These are phyloP conservation scores for Vigna reflexopilosa DNA, from an alignment of 306 rosid species.

Conservation along the genomic window DNA sequence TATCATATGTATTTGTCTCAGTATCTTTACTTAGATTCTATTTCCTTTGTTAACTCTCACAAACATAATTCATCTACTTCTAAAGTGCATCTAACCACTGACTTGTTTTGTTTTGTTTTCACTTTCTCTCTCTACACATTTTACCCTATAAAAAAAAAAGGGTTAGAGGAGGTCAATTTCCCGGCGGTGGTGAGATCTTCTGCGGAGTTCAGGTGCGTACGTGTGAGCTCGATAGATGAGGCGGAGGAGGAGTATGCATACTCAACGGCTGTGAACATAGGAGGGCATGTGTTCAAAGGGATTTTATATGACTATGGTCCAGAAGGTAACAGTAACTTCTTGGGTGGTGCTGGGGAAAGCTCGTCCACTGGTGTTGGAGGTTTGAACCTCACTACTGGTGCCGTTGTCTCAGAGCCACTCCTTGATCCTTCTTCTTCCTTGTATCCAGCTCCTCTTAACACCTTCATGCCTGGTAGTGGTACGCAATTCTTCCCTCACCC, in stretches of 20 bases:
- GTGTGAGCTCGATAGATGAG: slow-evolving; percentile 76
- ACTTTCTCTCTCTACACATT: neutral
- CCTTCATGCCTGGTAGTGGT: slow-evolving; percentile 91
- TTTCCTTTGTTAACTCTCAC: slow-evolving; percentile 17
- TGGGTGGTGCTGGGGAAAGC: slow-evolving; percentile 51
- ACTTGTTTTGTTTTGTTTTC: neutral
- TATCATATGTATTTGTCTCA: slow-evolving; percentile 15
- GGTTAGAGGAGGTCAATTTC: slow-evolving; percentile 74
- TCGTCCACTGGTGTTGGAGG: slow-evolving; percentile 60
- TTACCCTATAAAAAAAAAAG: slow-evolving; percentile 38
- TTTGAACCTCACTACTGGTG: slow-evolving; percentile 59
- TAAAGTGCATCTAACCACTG: neutral
- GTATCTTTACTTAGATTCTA: neutral
- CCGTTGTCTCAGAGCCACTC: slow-evolving; percentile 45
- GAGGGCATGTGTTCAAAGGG: slow-evolving; percentile 90
- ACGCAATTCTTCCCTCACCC: slow-evolving; percentile 99
- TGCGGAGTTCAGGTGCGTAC: slow-evolving; percentile 80
- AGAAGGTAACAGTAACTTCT: slow-evolving; percentile 46
- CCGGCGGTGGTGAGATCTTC: slow-evolving; percentile 72
- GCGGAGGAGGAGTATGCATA: slow-evolving; percentile 84
- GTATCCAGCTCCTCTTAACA: slow-evolving; percentile 71
- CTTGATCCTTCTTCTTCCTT: slow-evolving; percentile 70
- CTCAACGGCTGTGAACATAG: slow-evolving; percentile 92
- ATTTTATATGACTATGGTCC: slow-evolving; percentile 86
- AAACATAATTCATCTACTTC: neutral